Evolutionary conservation across 164 flowering plant species (phyloP), one percentile per base, ranked within the genome.

Genomic region (Saururus chinensis): DNA sequence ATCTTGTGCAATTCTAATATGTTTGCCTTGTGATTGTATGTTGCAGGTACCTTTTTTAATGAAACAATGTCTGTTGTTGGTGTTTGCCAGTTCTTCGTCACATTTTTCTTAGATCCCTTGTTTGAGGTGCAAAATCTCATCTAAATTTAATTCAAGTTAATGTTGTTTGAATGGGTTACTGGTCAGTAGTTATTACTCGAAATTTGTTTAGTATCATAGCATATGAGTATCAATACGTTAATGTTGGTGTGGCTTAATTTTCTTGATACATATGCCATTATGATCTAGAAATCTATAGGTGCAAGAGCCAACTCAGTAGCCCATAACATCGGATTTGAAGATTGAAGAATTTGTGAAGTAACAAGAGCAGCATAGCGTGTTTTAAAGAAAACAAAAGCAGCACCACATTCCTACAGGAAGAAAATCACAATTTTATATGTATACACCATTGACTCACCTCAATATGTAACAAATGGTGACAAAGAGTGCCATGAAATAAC

Each of bases 71-170:
- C 76, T 88, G 16, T 68, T 85, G 56, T 64, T 92, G 79, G 68
- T 88, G 22, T 70, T 79, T 20, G 95, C 96, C 3, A 96, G 95
- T 22, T 92, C 96, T 26, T 67, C 88, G 10, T 81, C 96, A 12
- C 96, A 92, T 92, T 92, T 66, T 92, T 92, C 87, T 75, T 92
- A 35, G 95, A 92, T 59, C 96, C 88, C 69, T 84, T 92, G 74
- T 92, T 92, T 75, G 96, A 92, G 96, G 98, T 88, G 74, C 56
- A 60, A 24, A 59, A 9, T 41, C 12, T 41, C 12, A 41, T 41
- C 12, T 41, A 8, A 8, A 41, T 8, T 41, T 41, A 8, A 41
- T 41, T 0, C 12, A 41, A 41, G 8, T 41, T 41, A 8, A 41
- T 41, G 45, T 41, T 41, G 45, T 41, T 41, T 41, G 45, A 41